These are phyloP conservation scores for Cadophora malorum DNA, from an alignment of 2,329 filamentous ascomycete genomes.

Conservation along the genomic window DNA sequence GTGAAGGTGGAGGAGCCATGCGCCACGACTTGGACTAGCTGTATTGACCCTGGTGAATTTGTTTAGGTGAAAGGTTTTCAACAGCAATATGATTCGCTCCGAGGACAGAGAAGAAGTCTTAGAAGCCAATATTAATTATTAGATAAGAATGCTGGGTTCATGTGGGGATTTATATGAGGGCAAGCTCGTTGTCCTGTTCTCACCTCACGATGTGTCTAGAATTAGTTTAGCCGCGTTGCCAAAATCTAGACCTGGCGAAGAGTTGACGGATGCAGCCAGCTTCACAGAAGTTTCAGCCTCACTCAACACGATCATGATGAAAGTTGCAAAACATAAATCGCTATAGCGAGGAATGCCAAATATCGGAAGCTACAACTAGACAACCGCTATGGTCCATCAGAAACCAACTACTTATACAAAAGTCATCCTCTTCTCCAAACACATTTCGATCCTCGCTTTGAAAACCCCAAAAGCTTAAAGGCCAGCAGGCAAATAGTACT, in stretches of 20 bases:
- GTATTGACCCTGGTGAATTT: background rate
- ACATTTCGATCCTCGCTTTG: background rate
- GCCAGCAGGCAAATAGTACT: constrained; percentile 66
- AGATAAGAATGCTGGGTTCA: background rate
- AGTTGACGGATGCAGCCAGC: background rate
- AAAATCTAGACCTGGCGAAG: constrained; percentile 12
- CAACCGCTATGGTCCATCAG: background rate
- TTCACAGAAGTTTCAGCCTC: background rate
- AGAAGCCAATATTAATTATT: background rate
- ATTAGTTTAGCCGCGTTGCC: constrained; percentile 6
- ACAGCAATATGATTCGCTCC: background rate
- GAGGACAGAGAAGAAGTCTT: background rate
- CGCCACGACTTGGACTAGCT: constrained; percentile 4
- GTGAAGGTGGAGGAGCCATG: constrained; percentile 13
- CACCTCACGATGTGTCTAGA: constrained; percentile 29
- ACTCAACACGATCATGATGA: background rate
- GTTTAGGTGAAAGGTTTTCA: background rate
- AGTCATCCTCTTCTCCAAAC: constrained; percentile 7
- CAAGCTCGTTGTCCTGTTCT: constrained; percentile 17
- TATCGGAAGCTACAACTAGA: background rate
- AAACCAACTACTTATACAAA: background rate
- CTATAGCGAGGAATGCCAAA: background rate
- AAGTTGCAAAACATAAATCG: background rate
- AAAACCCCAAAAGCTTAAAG: constrained; percentile 21
- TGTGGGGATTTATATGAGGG: background rate